Evolutionary conservation across 768 basidiomycete genomes (phyloP).

Genomic region (Cubamyces lactineus): DNA sequence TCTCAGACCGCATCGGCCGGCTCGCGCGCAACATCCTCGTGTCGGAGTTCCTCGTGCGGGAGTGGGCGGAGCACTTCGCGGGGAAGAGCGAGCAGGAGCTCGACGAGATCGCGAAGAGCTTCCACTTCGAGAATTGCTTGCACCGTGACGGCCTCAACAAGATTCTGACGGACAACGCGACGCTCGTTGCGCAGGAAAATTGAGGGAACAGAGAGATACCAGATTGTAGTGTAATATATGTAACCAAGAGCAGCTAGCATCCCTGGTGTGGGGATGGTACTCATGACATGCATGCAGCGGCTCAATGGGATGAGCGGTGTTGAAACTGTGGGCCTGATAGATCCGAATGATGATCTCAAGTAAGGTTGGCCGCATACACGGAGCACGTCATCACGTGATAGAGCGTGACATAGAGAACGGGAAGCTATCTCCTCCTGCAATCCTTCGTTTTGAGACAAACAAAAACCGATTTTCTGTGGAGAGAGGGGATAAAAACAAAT

Average conservation of each 20-base stretch:
- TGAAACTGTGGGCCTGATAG: too few species aligned
- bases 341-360: too few species aligned
- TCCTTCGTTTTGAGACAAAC: too few species aligned
- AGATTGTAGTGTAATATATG: constrained; percentile 1
- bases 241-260: not conserved
- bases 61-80: constrained; percentile 73
- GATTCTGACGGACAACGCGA: constrained; percentile 36
- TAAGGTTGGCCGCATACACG: too few species aligned
- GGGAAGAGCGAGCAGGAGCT: constrained; percentile 63
- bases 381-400: too few species aligned
- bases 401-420: too few species aligned
- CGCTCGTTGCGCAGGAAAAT: constrained; percentile 21
- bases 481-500: too few species aligned
- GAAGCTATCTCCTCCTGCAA: too few species aligned
- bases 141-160: constrained; percentile 62
- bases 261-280: too few species aligned
- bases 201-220: not conserved
- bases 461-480: too few species aligned
- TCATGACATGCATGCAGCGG: too few species aligned
- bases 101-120: constrained; percentile 75
- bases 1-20: constrained; percentile 56
- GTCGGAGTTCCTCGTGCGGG: constrained; percentile 69
- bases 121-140: constrained; percentile 69
- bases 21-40: constrained; percentile 70
- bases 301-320: too few species aligned